Percentiles rank a stretch among this genome's conserved stretches.
Evolutionary conservation across 1,284 basidiomycete genomes (phyloP).

Genomic region (Heimioporus retisporus): DNA sequence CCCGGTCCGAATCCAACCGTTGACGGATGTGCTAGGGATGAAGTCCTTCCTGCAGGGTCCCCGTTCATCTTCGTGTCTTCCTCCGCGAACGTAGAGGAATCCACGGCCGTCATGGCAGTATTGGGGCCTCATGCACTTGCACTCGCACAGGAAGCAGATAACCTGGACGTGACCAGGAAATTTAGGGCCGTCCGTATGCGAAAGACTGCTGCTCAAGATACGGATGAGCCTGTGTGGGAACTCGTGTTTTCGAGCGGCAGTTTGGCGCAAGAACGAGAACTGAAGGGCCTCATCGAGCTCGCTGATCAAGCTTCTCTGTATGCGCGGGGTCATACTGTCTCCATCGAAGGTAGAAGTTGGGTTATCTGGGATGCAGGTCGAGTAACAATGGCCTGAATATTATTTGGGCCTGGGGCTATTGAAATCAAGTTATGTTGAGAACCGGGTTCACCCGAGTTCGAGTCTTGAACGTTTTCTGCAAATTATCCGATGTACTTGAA

Average conservation of each 20-base stretch:
- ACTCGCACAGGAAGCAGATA: conserved; percentile 25
- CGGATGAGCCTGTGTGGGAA: conserved; percentile 16
- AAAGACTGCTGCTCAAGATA: neutral
- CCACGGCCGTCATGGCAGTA: conserved; percentile 35
- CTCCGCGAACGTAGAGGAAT: conserved; percentile 16
- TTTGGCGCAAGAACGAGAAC: conserved; percentile 22
- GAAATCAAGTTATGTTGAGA: too few relatives aligned
- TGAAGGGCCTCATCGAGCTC: conserved; percentile 26
- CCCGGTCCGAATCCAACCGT: neutral
- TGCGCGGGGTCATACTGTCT: conserved; percentile 12
- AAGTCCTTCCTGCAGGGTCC: conserved; percentile 22
- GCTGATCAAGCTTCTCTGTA: conserved; percentile 1
- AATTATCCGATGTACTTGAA: too few relatives aligned
- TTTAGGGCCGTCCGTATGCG: conserved; percentile 37
- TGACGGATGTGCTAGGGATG: conserved; percentile 24
- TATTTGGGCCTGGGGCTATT: too few relatives aligned
- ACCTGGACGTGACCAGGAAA: neutral
- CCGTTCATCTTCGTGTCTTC: conserved; percentile 36
- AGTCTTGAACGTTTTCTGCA: too few relatives aligned
- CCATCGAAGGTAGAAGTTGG: conserved; percentile 26
- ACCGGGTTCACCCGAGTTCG: too few relatives aligned
- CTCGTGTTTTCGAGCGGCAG: conserved; percentile 28
- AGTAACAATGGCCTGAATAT: too few relatives aligned
- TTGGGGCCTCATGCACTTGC: conserved; percentile 36
- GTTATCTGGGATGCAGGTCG: conserved; percentile 29